Evolutionary conservation across 176 grass and related monocot genomes (phyloP).

Genomic region (Cenchrus fungigraminus): DNA sequence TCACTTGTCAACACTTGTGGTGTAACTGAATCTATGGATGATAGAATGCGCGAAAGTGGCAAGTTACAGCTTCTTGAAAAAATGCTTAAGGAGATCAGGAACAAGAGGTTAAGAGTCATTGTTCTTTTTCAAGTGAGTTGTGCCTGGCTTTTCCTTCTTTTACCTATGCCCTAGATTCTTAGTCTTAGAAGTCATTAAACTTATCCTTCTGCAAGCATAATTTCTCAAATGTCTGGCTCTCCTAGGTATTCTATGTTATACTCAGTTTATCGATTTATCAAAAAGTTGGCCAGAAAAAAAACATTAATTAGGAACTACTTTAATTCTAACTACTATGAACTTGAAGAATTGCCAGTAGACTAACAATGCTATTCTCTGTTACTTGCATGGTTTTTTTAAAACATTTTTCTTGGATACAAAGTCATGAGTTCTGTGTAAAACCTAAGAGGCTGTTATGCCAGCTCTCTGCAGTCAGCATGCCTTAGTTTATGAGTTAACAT

Average conservation of each 20-base stretch:
- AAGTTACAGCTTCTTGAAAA: slow-evolving; percentile 83
- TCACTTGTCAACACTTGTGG: slow-evolving; percentile 42
- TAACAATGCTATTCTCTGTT: neutral
- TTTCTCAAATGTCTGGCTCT: slow-evolving; percentile 9
- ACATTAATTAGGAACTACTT: slow-evolving; percentile 14
- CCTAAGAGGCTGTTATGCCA: neutral
- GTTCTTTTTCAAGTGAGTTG: slow-evolving; percentile 82
- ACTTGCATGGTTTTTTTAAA: neutral
- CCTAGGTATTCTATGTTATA: slow-evolving; percentile 4
- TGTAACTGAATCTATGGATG: slow-evolving; percentile 49
- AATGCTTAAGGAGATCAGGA: slow-evolving; percentile 68
- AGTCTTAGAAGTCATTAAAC: slow-evolving; percentile 19
- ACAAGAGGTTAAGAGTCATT: slow-evolving; percentile 58
- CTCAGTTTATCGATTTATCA: slow-evolving; percentile 20
- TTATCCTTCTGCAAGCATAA: neutral
- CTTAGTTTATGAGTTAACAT: slow-evolving; percentile 21
- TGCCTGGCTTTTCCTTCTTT: neutral
- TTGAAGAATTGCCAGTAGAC: neutral
- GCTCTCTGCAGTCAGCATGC: neutral
- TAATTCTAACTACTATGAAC: slow-evolving; percentile 26
- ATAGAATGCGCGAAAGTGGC: slow-evolving; percentile 58
- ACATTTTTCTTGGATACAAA: neutral
- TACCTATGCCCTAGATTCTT: slow-evolving; percentile 22
- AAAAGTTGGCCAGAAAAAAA: slow-evolving; percentile 24
- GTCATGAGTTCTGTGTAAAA: neutral